Evolutionary conservation across 2,329 filamentous ascomycete genomes (phyloP), one percentile per base, ranked within the genome.

Genomic region (Tolypocladium amazonense): DNA sequence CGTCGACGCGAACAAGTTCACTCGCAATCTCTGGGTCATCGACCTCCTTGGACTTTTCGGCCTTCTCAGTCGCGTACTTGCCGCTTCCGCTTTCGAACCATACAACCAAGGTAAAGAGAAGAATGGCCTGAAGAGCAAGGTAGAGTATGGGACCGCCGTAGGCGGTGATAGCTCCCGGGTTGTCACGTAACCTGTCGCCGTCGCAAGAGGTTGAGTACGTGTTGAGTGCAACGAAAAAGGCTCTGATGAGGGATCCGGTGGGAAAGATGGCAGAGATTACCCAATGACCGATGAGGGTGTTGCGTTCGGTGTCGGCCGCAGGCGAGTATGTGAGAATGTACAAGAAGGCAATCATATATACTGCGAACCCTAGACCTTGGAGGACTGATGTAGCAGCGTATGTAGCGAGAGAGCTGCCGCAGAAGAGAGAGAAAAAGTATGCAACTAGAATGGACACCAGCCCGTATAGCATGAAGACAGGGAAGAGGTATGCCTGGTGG

Each of bases 91-190:
- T 88, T 68, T 97, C 92, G 67, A 88, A 83, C 86, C 88, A 93
- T 18, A 96, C 78, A 0, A 97, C 78, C 18, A 92, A 72, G 0
- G 80, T 76, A 64, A 95, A 92, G 1, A 94, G 77, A 18, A 90
- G 61, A 30, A 90, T 71, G 0, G 84, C 84, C 69, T 97, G 92
- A 0, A 92, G 56, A 56, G 90, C 81, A 1, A 96, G 81, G 70
- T 95, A 96, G 0, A 94, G 72, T 41, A 96, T 93, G 0, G 91
- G 90, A 0, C 89, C 90, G 37, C 92, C 92, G 66, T 92, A 97
- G 33, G 88, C 81, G 0, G 81, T 79, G 33, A 96, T 84, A 4
- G 80, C 84, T 6, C 85, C 88, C 0, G 92, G 89, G 64, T 90
- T 88, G 1, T 79, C 76, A 1, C 86, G 84, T 25, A 92, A 73